Conservation (phyloP, 192 early-diverging fungal species). For the Podila epicladia region DNA sequence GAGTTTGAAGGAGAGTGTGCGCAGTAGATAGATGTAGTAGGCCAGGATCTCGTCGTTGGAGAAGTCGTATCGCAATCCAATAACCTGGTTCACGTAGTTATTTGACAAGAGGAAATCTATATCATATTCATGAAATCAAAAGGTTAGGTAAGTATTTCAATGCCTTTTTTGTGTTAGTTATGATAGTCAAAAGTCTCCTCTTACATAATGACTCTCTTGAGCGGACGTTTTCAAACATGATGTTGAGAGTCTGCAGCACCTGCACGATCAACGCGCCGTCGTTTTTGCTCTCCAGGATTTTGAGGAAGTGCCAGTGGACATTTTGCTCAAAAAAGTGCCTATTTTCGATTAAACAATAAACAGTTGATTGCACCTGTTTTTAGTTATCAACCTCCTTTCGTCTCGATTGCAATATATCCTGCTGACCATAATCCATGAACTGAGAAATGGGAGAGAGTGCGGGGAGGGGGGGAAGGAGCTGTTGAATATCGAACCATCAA, state of each 20-base stretch:
- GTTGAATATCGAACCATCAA: too few species aligned
- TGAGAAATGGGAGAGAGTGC: too few species aligned
- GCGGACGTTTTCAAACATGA: conserved; percentile 63
- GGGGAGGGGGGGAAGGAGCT: too few species aligned
- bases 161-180: too few species aligned
- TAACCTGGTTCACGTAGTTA: conserved; percentile 79
- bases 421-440: too few species aligned
- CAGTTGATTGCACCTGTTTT: neutral
- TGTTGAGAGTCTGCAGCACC: conserved; percentile 64
- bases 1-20: conserved; percentile 74
- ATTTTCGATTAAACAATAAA: neutral
- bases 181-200: neutral
- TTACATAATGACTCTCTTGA: conserved; percentile 55
- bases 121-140: neutral
- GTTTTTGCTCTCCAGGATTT: conserved; percentile 48
- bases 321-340: conserved; percentile 54
- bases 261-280: conserved; percentile 49
- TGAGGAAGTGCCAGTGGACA: conserved; percentile 46
- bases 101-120: conserved; percentile 73
- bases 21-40: conserved; percentile 76
- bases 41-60: conserved; percentile 75
- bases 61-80: conserved; percentile 63
- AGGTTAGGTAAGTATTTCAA: neutral
- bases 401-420: too few species aligned
- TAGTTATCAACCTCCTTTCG: neutral